phyloP scores from a whole-genome alignment of 768 basidiomycete genomes.

The Rhodotorula graminis region DNA sequence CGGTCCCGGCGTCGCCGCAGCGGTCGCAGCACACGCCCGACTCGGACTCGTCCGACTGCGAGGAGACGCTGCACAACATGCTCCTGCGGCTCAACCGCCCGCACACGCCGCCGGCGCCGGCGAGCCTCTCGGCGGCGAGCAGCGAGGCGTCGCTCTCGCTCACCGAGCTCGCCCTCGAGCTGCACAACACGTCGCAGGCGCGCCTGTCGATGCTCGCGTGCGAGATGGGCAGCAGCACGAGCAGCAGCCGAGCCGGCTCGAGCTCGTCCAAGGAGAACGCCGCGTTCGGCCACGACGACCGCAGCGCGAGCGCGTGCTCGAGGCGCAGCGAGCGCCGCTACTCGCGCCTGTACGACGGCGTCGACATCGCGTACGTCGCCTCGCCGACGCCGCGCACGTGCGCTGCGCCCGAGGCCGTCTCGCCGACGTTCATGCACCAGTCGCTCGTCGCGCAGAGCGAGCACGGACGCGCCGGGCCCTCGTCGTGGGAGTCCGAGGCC shows the following conservation, averaged over 20 bases:
- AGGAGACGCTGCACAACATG: conserved; percentile 31
- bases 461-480: neutral
- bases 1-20: neutral
- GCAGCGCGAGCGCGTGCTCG: neutral
- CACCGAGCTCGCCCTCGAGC: conserved; percentile 19
- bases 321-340: neutral
- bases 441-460: neutral
- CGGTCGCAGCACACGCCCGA: conserved; percentile 5
- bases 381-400: neutral
- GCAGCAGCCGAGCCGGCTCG: neutral
- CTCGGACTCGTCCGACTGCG: conserved; percentile 27
- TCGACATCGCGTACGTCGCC: conserved; percentile 1
- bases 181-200: conserved; percentile 21
- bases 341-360: conserved; percentile 16
- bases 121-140: neutral
- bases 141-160: neutral
- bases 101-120: conserved; percentile 27
- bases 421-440: conserved; percentile 1
- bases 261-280: conserved; percentile 17
- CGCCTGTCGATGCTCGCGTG: conserved; percentile 27
- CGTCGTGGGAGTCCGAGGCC: neutral
- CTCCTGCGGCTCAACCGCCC: conserved; percentile 33
- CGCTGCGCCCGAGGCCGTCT: neutral
- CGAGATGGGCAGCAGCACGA: conserved; percentile 1
- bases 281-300: neutral